phyloP scores from a whole-genome alignment of 2,329 filamentous ascomycete species.

The Fusarium nisikadoi region DNA sequence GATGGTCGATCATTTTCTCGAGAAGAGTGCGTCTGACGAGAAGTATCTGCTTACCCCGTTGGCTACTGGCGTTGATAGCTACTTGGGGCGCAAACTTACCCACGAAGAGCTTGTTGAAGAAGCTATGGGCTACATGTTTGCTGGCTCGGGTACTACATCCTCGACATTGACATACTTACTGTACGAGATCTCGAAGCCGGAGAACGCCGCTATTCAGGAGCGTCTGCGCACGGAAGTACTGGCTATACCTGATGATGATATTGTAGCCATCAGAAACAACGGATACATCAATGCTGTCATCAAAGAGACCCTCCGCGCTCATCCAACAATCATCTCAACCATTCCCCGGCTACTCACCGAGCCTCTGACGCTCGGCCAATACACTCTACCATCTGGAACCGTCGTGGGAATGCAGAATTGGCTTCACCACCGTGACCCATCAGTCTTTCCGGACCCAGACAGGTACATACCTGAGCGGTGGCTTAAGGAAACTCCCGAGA shows the following conservation, averaged over 20 bases:
- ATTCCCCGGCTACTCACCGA: neutral
- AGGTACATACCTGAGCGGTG: neutral
- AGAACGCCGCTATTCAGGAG: neutral
- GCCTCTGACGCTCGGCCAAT: neutral
- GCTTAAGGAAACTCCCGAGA: neutral
- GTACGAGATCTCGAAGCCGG: neutral
- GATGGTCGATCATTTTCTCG: neutral
- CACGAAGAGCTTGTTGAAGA: neutral
- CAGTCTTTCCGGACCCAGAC: fast-evolving
- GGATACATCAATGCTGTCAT: neutral
- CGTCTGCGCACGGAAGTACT: fast-evolving
- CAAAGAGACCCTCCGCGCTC: neutral
- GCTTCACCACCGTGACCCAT: neutral
- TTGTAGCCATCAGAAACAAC: neutral
- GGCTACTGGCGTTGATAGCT: neutral
- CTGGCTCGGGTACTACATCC: neutral
- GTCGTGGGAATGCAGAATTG: neutral
- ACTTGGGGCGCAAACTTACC: neutral
- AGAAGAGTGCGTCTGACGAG: neutral
- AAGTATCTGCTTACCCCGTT: neutral
- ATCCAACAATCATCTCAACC: neutral
- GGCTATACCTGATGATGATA: fast-evolving
- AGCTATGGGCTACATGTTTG: neutral
- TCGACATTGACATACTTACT: neutral
- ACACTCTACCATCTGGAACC: neutral